phyloP scores from a whole-genome alignment of 441 rosid genomes.

The Pelargonium cotyledonis region DNA sequence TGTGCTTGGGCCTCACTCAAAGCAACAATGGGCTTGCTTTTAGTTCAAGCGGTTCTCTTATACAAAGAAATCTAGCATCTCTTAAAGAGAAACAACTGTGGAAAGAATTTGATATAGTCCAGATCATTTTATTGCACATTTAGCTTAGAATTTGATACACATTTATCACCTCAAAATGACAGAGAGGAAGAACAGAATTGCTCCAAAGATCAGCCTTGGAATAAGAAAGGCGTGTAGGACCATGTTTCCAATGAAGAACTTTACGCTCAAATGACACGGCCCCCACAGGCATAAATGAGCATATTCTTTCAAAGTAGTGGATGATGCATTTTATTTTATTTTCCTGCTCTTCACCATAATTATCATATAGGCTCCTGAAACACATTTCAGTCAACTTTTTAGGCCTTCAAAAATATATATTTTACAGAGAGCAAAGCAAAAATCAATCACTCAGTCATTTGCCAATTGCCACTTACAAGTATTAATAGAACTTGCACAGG shows the following conservation, averaged over 20 bases:
- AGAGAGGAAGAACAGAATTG: constrained; percentile 51
- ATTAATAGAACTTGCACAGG: neutral
- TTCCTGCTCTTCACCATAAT: constrained; percentile 57
- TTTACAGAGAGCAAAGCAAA: neutral
- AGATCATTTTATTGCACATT: neutral
- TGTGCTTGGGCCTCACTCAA: neutral
- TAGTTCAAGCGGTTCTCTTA: neutral
- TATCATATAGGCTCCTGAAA: constrained; percentile 59
- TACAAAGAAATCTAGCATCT: neutral
- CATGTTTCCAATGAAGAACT: constrained; percentile 45
- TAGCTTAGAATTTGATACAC: neutral
- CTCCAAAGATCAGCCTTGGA: constrained; percentile 63
- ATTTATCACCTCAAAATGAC: constrained; percentile 57
- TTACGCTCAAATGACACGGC: constrained; percentile 77
- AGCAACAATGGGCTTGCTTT: neutral
- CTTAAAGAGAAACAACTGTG: neutral
- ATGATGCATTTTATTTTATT: constrained; percentile 65
- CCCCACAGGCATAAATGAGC: constrained; percentile 51
- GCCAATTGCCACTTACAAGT: neutral
- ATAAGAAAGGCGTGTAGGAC: constrained; percentile 28
- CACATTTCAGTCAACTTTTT: constrained; percentile 8
- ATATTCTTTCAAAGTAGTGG: constrained; percentile 76
- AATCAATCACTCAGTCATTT: neutral
- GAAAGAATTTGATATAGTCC: no score
- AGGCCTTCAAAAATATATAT: neutral